phyloP scores from a whole-genome alignment of 2,329 filamentous ascomycete species.

The Didymella pinodella region DNA sequence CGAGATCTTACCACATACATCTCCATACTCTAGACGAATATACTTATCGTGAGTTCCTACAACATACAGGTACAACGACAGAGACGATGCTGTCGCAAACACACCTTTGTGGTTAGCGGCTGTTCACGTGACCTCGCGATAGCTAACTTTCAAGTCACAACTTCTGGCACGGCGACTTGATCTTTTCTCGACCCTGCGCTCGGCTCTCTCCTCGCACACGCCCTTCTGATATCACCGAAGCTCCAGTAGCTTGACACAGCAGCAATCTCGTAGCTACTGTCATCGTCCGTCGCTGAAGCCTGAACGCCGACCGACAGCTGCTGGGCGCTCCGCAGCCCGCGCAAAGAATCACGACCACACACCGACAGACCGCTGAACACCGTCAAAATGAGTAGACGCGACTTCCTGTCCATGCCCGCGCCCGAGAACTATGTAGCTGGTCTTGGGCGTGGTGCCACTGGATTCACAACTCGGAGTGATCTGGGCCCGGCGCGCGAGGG shows the following conservation, averaged over 20 bases:
- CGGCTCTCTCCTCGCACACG: neutral
- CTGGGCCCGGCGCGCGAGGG: slow-evolving; percentile 93
- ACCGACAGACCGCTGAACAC: slow-evolving; percentile 7
- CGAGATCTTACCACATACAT: neutral
- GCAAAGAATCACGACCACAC: slow-evolving; percentile 3
- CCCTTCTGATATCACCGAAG: neutral
- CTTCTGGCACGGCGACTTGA: neutral
- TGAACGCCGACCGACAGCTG: slow-evolving; percentile 5
- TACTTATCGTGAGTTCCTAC: neutral
- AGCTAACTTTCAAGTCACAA: slow-evolving; percentile 27
- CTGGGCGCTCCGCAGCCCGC: slow-evolving; percentile 12
- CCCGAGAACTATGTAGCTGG: slow-evolving; percentile 79
- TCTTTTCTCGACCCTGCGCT: neutral
- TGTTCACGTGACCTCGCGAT: slow-evolving; percentile 30
- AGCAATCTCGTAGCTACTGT: neutral
- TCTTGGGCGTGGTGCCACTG: slow-evolving; percentile 95
- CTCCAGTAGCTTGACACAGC: neutral
- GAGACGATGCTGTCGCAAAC: slow-evolving; percentile 27
- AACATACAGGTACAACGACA: neutral
- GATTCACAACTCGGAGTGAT: slow-evolving; percentile 97
- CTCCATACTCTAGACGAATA: neutral
- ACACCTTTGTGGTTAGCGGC: slow-evolving; percentile 31
- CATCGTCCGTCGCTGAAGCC: neutral
- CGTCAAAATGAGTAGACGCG: slow-evolving; percentile 70
- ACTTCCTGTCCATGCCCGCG: slow-evolving; percentile 84